These are phyloP conservation scores for Xerocomus minutiporus DNA, from an alignment of 1,284 basidiomycete genomes.

Conservation along the genomic window DNA sequence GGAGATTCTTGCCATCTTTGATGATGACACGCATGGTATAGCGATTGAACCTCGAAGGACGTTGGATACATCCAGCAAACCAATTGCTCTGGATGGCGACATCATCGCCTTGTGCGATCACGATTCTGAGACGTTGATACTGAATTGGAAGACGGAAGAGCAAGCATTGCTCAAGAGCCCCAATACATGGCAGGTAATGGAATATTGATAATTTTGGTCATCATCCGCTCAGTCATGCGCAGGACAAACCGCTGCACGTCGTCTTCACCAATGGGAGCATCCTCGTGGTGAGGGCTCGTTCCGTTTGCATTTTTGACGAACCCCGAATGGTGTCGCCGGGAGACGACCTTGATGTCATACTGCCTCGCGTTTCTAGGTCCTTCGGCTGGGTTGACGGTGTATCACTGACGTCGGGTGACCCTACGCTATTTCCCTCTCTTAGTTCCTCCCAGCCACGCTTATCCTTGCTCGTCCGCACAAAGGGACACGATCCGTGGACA, in stretches of 20 bases:
- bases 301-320: conserved; percentile 50
- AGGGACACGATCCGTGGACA: conserved; percentile 56
- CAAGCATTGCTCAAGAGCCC: conserved; percentile 44
- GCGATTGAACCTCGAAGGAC: conserved; percentile 10
- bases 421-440: conserved; percentile 1
- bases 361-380: conserved; percentile 42
- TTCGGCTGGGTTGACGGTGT: conserved; percentile 65
- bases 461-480: conserved; percentile 51
- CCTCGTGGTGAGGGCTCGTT: conserved; percentile 54
- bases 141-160: conserved; percentile 47
- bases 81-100: conserved; percentile 45
- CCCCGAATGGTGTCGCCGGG: conserved; percentile 30
- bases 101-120: conserved; percentile 52
- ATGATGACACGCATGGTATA: conserved; percentile 6
- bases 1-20: conserved; percentile 26
- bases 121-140: conserved; percentile 43
- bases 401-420: conserved; percentile 34
- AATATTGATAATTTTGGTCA: conserved; percentile 2
- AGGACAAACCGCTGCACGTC: conserved; percentile 50
- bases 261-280: conserved; percentile 44
- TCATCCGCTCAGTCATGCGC: conserved; percentile 13
- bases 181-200: conserved; percentile 22
- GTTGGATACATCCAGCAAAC: conserved; percentile 38
- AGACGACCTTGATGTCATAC: conserved; percentile 20
- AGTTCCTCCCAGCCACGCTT: conserved; percentile 27